These are phyloP conservation scores for Dovyalis caffra DNA, from an alignment of 345 rosid genomes.

Conservation along the genomic window DNA sequence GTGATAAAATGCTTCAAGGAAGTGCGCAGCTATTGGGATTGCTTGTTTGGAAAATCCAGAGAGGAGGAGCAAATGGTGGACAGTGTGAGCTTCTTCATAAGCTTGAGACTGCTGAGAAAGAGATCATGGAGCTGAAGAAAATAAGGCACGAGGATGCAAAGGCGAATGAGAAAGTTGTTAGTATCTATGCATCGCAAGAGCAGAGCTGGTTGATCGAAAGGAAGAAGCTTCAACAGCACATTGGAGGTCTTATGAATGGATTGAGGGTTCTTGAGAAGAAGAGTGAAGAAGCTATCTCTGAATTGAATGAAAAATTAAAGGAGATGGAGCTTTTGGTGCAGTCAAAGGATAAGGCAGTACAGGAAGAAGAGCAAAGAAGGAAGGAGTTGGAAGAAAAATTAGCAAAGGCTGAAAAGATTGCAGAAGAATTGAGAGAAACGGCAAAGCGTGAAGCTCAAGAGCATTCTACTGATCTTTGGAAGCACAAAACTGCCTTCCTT, in stretches of 20 bases:
- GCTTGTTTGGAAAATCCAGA: constrained; percentile 66
- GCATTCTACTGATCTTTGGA: constrained; percentile 71
- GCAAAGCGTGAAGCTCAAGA: constrained; percentile 58
- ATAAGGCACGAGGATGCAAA: constrained; percentile 72
- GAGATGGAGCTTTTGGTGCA: constrained; percentile 53
- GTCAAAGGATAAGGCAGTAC: constrained; percentile 54
- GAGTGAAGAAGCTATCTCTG: constrained; percentile 45
- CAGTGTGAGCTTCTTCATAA: constrained; percentile 39
- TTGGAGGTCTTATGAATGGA: constrained; percentile 61
- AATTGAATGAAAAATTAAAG: constrained; percentile 47
- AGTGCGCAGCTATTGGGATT: constrained; percentile 66
- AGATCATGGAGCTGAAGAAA: constrained; percentile 61
- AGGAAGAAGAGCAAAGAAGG: constrained; percentile 53
- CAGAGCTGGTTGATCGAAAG: constrained; percentile 79
- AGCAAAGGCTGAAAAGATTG: constrained; percentile 39
- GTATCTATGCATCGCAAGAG: constrained; percentile 81
- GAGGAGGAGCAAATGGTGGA: constrained; percentile 32
- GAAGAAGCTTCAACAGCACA: constrained; percentile 53
- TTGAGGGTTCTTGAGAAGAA: constrained; percentile 45
- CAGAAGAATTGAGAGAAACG: constrained; percentile 55
- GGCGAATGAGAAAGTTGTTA: constrained; percentile 90
- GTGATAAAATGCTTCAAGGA: constrained; percentile 57
- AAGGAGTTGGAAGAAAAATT: constrained; percentile 58
- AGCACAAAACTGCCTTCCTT: constrained; percentile 83
- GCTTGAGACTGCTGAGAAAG: constrained; percentile 54